These are phyloP conservation scores for Capniomyces stellatus DNA, from an alignment of 371 early-diverging fungal species.

Conservation along the genomic window DNA sequence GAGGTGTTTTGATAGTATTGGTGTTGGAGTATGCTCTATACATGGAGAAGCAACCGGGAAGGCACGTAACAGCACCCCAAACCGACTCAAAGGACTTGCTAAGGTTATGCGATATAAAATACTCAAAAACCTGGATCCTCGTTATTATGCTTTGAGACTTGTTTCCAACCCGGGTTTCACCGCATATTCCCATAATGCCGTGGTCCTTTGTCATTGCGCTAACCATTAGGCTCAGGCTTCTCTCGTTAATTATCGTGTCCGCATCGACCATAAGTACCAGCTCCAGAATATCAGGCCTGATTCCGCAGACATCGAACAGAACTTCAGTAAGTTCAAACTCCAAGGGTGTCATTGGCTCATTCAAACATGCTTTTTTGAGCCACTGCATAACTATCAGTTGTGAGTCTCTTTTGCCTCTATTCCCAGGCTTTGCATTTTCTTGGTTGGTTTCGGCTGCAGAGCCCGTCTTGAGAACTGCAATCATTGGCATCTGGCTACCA, in stretches of 20 bases:
- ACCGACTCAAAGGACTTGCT: constrained; percentile 85
- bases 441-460: constrained; percentile 37
- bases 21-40: constrained; percentile 56
- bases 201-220: constrained; percentile 56
- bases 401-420: constrained; percentile 89
- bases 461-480: constrained; percentile 70
- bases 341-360: constrained; percentile 62
- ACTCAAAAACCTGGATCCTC: constrained; percentile 89
- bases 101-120: constrained; percentile 86
- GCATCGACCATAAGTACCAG: constrained; percentile 79
- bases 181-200: constrained; percentile 63
- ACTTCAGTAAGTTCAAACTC: constrained; percentile 69
- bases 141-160: constrained; percentile 70
- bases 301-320: constrained; percentile 43
- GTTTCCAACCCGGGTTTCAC: constrained; percentile 74
- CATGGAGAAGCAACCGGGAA: constrained; percentile 90
- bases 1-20: constrained; percentile 51
- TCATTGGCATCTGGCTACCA: constrained; percentile 39
- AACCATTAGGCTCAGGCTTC: constrained; percentile 50
- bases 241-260: constrained; percentile 58
- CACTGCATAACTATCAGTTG: constrained; percentile 84
- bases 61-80: constrained; percentile 93
- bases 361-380: constrained; percentile 55
- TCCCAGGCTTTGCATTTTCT: constrained; percentile 55
- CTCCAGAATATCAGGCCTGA: constrained; percentile 60